A percentile compares a stretch with the other conserved stretches of the same genome.
Conservation (phyloP, 345 rosid genomes). For the Toxicodendron radicans region DNA sequence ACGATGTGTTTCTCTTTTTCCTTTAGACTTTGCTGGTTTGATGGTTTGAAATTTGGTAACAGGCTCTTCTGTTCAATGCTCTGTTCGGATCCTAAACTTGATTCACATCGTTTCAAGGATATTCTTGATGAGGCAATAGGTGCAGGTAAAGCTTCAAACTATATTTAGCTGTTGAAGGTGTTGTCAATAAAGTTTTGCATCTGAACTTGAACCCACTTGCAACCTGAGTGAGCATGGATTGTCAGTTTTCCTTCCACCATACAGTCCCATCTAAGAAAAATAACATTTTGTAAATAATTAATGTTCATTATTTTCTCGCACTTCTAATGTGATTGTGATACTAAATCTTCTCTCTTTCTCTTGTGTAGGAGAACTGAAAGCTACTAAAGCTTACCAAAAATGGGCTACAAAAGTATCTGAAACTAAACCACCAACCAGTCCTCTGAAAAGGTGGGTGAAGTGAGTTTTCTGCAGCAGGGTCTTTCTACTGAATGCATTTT, state of each 20-base stretch:
- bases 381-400: constrained; percentile 75
- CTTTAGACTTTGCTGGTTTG: not conserved
- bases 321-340: not conserved
- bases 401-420: constrained; percentile 72
- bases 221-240: not conserved
- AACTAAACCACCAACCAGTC: constrained; percentile 69
- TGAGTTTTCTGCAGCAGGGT: constrained; percentile 32
- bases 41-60: constrained; percentile 13
- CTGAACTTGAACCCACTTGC: not conserved
- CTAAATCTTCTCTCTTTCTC: not conserved
- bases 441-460: constrained; percentile 54
- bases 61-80: constrained; percentile 95
- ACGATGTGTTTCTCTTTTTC: constrained; percentile 2
- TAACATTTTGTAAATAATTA: not conserved
- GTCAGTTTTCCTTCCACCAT: not conserved
- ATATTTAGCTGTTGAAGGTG: not conserved
- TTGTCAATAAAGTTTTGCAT: not conserved
- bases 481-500: not conserved
- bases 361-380: constrained; percentile 62
- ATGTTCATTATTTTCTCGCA: not conserved
- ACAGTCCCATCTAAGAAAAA: not conserved
- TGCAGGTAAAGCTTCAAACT: constrained; percentile 44
- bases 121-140: constrained; percentile 70
- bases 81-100: constrained; percentile 84
- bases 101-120: constrained; percentile 85